Evolutionary conservation across 345 rosid genomes (phyloP).

Genomic region (Eucalyptus curtisii): DNA sequence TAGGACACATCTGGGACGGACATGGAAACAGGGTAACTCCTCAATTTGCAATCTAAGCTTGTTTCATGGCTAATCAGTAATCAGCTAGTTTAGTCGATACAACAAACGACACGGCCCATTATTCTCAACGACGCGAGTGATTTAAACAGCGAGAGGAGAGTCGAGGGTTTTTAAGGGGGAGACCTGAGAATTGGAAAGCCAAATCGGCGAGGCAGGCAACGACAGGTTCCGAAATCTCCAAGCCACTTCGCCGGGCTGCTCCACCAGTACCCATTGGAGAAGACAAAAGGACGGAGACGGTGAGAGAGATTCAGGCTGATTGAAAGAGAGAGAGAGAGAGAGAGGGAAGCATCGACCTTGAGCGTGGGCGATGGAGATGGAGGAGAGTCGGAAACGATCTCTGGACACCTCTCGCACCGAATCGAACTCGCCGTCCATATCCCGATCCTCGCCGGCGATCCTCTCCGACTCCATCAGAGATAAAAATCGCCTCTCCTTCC

Average conservation of each 20-base stretch:
- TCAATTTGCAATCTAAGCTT: not conserved
- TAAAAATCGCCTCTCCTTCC: not conserved
- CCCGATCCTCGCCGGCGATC: conserved; percentile 12
- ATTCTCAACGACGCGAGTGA: not conserved
- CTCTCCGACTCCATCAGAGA: not conserved
- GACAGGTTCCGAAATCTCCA: conserved; percentile 58
- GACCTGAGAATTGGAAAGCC: conserved; percentile 71
- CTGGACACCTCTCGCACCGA: conserved; percentile 40
- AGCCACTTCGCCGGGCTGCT: conserved; percentile 47
- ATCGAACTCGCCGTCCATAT: conserved; percentile 33
- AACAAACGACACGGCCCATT: not conserved
- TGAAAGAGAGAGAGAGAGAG: not conserved
- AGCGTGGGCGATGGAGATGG: conserved; percentile 65
- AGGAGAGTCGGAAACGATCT: conserved; percentile 74
- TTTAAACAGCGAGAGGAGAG: not conserved
- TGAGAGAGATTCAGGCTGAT: not conserved
- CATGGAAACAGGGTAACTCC: not conserved
- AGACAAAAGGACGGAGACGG: not conserved
- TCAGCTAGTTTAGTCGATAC: not conserved
- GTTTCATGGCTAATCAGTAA: not conserved
- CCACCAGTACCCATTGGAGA: not conserved
- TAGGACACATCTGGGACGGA: not conserved
- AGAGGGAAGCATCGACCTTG: conserved; percentile 30
- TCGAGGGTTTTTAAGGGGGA: not conserved
- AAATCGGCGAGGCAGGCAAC: conserved; percentile 62